Base-by-base conservation (phyloP, 768 basidiomycete species). In the Phlebiopsis gigantea region DNA sequence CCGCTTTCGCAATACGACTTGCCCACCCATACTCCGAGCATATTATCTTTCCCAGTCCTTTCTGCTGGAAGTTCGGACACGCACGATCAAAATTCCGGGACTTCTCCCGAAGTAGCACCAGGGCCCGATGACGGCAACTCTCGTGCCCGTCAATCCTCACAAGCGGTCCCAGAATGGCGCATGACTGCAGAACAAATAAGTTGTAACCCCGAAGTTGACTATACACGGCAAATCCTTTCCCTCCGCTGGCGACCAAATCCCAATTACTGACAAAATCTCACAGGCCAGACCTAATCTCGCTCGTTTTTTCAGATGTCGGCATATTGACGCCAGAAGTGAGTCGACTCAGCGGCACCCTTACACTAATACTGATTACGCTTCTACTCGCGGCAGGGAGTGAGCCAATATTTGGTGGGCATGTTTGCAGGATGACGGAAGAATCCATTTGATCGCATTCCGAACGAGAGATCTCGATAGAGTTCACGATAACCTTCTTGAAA, bases 401-500 rank as follows among this genome's bases (percentile, higher is more conserved):
- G 91, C 72, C 93, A 94, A 70, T 95, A 95, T 69, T 79, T 97
- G 44, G 94, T 97, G 57, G 93, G 91, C 62, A 93, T 95, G 86
- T 96, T 92, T 75, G 87, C 89, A 61, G 89, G 84, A 63, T 88
- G 67, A 75, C 44, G 51, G 51, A 56, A 58, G 52, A 45, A 54
- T 34, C 52, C 51, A 50, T 47, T 47, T 60, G 50, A 51, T 51
- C 58, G 55, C 49, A 45, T 21, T 51, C 49, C 17, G 31, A 25
- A 41, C 24, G 49, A 56, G 64, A 65, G 66, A 66, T 65, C 64
- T 61, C 63, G 68, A 72, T 72, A 68, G 64, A 69, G 69, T 74
- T 73, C 65, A 62, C 68, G 71, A 76, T 74, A 71, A 70, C 62
- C 66, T 69, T 68, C 58, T 59, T 43, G 47, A 59, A 49, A 56